A percentile compares a stretch with the other conserved stretches of the same genome.
These are phyloP conservation scores for Xerophyta viscosa DNA, from an alignment of 106 monocot species.

Conservation along the genomic window DNA sequence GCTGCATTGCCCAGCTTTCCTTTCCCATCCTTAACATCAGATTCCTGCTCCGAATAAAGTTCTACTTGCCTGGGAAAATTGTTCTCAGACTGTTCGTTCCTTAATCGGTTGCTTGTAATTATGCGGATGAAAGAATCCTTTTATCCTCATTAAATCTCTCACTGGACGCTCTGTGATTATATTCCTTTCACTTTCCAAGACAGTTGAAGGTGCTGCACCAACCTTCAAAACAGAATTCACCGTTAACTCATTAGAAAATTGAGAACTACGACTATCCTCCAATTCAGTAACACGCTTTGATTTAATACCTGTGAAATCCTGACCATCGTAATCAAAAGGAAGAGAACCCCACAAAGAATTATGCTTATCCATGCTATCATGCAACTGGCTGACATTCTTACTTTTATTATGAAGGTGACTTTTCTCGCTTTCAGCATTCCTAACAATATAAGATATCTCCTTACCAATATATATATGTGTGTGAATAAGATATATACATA, in stretches of 20 bases:
- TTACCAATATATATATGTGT: too few species aligned
- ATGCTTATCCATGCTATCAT: slow-evolving; percentile 15
- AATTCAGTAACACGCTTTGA: too few species aligned
- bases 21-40: neutral
- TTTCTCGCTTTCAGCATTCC: slow-evolving; percentile 7
- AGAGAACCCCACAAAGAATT: slow-evolving; percentile 44
- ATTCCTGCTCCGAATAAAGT: too few species aligned
- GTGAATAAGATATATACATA: too few species aligned
- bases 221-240: too few species aligned
- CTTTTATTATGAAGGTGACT: neutral
- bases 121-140: slow-evolving; percentile 26
- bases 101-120: slow-evolving; percentile 6
- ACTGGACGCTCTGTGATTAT: too few species aligned
- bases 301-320: slow-evolving; percentile 3
- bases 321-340: slow-evolving; percentile 36
- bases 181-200: too few species aligned
- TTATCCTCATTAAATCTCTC: slow-evolving; percentile 82
- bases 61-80: too few species aligned
- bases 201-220: too few species aligned
- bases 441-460: slow-evolving; percentile 19
- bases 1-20: slow-evolving; percentile 1
- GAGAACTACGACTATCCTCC: too few species aligned
- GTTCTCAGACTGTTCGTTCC: too few species aligned
- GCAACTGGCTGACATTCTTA: slow-evolving; percentile 2
- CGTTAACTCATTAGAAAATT: too few species aligned